Conservation (phyloP, 1,139 yeast species). For the Nakaseomyces delphensis region DNA sequence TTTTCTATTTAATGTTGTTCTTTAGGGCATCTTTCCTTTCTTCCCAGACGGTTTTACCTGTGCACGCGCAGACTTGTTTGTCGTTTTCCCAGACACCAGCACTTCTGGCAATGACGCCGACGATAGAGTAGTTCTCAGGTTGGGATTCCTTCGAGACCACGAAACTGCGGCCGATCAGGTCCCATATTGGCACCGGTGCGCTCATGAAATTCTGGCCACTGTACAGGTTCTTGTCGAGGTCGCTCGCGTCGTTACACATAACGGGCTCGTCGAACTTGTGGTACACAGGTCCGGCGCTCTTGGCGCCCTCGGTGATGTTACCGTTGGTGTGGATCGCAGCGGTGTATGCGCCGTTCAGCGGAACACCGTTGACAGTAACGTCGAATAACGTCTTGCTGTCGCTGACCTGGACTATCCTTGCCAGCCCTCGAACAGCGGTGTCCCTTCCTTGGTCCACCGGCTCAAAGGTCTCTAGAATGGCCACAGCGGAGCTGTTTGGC, state of each 20-base stretch:
- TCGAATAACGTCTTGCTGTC: constrained; percentile 52
- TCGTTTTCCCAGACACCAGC: constrained; percentile 98
- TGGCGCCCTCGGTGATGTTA: constrained; percentile 65
- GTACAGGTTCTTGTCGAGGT: constrained; percentile 24
- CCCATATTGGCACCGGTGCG: constrained; percentile 48
- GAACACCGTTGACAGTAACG: constrained; percentile 64
- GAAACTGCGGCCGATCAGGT: constrained; percentile 74
- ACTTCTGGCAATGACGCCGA: constrained; percentile 92
- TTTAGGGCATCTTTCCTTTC: constrained; percentile 65
- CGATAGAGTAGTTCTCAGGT: constrained; percentile 39
- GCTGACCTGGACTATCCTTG: constrained; percentile 68
- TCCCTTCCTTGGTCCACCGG: constrained; percentile 33
- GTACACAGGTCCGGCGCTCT: constrained; percentile 52
- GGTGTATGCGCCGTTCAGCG: constrained; percentile 49
- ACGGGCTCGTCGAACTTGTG: constrained; percentile 38
- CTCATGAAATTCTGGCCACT: constrained; percentile 58
- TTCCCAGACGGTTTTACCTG: constrained; percentile 95
- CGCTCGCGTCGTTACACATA: constrained; percentile 27
- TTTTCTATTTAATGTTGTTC: constrained; percentile 17
- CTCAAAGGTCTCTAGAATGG: constrained; percentile 71
- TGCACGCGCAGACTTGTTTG: constrained; percentile 86
- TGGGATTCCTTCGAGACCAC: constrained; percentile 45
- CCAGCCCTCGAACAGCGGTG: constrained; percentile 77
- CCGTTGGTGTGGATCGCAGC: constrained; percentile 68
- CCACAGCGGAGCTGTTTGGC: constrained; percentile 84